These are phyloP conservation scores for Meredithiella fracta DNA, from an alignment of 2,329 filamentous ascomycete species.

Conservation along the genomic window DNA sequence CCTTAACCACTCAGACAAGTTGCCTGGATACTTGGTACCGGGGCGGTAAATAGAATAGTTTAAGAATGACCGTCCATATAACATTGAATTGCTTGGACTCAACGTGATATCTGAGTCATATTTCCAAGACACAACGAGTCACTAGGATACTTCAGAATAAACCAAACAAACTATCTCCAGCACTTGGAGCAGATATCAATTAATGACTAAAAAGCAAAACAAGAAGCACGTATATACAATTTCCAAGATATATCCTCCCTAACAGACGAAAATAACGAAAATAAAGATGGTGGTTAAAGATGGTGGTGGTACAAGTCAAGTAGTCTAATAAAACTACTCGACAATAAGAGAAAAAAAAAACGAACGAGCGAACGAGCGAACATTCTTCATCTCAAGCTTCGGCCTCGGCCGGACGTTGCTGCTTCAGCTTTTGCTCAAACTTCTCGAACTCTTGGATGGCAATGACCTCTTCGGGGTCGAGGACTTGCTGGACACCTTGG, in stretches of 20 bases:
- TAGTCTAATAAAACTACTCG: neutral
- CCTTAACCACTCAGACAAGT: conserved; percentile 14
- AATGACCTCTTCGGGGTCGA: conserved; percentile 85
- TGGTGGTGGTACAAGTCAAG: neutral
- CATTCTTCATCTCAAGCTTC: neutral
- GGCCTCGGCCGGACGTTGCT: conserved; percentile 22
- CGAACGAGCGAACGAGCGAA: neutral
- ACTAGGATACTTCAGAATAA: neutral
- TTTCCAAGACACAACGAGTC: too few relatives aligned
- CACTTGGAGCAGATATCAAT: conserved; percentile 1
- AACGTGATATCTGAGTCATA: too few relatives aligned
- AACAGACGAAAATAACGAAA: neutral
- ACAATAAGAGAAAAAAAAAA: neutral
- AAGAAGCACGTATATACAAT: neutral
- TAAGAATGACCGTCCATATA: neutral
- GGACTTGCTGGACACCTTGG: conserved; percentile 73
- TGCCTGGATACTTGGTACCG: neutral
- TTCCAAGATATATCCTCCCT: neutral
- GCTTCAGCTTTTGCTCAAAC: conserved; percentile 69
- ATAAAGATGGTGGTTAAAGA: too few relatives aligned
- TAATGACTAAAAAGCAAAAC: neutral
- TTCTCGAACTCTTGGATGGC: conserved; percentile 76
- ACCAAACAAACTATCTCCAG: neutral
- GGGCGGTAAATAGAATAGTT: too few relatives aligned
- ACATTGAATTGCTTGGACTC: too few relatives aligned